Evolutionary conservation across 768 basidiomycete genomes (phyloP).

Genomic region (Boletus pseudopeckii): DNA sequence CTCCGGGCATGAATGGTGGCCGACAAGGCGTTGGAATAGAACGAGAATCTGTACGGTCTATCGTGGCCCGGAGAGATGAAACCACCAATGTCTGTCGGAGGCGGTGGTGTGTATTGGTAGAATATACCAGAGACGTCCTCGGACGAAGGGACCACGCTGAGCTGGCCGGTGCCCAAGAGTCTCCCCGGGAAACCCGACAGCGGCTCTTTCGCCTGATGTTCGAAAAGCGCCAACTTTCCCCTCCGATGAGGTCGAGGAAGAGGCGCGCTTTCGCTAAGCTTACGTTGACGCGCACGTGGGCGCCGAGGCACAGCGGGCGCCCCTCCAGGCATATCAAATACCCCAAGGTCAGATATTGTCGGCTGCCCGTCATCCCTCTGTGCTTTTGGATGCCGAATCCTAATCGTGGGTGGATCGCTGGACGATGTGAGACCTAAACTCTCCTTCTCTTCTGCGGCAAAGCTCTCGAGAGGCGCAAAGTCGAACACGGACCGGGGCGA

Average conservation of each 20-base stretch:
- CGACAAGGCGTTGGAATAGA: constrained; percentile 90
- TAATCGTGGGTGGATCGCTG: constrained; percentile 19
- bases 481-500: constrained; percentile 59
- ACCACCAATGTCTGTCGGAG: constrained; percentile 19
- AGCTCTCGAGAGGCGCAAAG: constrained; percentile 74
- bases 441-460: constrained; percentile 65
- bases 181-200: constrained; percentile 46
- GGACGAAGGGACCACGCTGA: constrained; percentile 40
- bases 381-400: constrained; percentile 10
- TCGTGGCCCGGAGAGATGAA: constrained; percentile 62
- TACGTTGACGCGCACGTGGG: constrained; percentile 64
- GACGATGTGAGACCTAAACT: constrained; percentile 57
- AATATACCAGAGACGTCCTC: constrained; percentile 35
- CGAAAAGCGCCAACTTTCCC: constrained; percentile 92
- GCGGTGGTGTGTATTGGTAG: constrained; percentile 9
- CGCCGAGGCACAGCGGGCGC: constrained; percentile 10
- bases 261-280: constrained; percentile 79
- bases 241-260: constrained; percentile 59
- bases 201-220: constrained; percentile 49
- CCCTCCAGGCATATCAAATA: constrained; percentile 13
- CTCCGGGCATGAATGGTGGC: constrained; percentile 95
- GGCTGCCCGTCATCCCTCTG: constrained; percentile 7
- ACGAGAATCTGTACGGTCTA: constrained; percentile 95
- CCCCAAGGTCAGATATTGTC: background rate
- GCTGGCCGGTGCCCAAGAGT: constrained; percentile 27